Conservation (phyloP, 169 alveolate species). For the Plasmodium blacklocki region DNA sequence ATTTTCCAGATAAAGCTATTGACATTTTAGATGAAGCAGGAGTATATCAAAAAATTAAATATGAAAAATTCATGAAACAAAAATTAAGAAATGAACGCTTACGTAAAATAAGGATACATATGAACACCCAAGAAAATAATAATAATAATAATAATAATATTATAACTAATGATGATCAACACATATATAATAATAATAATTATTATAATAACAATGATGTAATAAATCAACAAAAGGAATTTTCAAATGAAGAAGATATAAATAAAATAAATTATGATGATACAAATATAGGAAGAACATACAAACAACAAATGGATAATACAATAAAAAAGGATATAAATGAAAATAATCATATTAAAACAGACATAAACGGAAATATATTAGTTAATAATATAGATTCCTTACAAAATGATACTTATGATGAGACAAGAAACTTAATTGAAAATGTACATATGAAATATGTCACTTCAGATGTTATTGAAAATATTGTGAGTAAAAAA, state of each 20-base stretch:
- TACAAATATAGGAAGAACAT: background rate
- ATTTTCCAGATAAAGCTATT: conserved; percentile 90
- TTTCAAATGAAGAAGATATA: background rate
- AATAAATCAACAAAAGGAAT: no score
- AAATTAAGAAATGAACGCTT: conserved; percentile 4
- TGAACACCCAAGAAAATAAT: background rate
- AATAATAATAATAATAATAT: background rate
- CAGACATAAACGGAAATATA: no score
- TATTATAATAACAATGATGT: background rate
- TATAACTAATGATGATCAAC: background rate
- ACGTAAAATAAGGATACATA: background rate
- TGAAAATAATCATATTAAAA: background rate
- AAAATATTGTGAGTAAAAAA: conserved; percentile 67
- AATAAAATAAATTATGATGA: background rate
- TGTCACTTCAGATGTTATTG: conserved; percentile 75
- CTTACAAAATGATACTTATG: background rate
- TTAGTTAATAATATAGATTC: background rate
- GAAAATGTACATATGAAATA: conserved; percentile 65
- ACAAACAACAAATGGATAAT: background rate
- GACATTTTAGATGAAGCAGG: conserved; percentile 92
- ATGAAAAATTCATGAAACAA: conserved; percentile 35
- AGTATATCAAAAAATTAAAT: conserved; percentile 86
- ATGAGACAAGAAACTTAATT: background rate
- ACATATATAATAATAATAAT: background rate
- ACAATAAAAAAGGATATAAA: background rate